Evolutionary conservation across 2,329 filamentous ascomycete species (phyloP).

Genomic region (Fusarium sp.): DNA sequence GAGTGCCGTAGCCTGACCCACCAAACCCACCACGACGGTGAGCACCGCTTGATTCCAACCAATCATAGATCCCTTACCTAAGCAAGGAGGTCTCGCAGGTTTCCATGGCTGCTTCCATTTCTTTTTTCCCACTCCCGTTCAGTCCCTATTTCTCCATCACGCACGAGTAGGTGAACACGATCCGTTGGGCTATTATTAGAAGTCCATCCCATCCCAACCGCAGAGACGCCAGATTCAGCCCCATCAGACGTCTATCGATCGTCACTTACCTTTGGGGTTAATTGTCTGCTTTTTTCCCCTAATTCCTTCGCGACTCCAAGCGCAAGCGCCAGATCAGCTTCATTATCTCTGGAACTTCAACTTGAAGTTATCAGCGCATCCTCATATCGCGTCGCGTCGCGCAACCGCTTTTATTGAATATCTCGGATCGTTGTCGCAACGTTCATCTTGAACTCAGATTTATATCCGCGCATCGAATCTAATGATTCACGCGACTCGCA

Average conservation of each 20-base stretch:
- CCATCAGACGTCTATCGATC: slow-evolving; percentile 44
- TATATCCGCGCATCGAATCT: neutral
- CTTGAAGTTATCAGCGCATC: neutral
- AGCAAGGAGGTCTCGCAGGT: slow-evolving; percentile 29
- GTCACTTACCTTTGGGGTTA: slow-evolving; percentile 8
- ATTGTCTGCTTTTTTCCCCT: slow-evolving; percentile 2
- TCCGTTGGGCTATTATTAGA: slow-evolving; percentile 49
- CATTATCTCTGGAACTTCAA: neutral
- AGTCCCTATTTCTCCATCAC: slow-evolving; percentile 37
- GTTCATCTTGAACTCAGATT: slow-evolving; percentile 9
- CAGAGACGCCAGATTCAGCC: slow-evolving; percentile 49
- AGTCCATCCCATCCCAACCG: slow-evolving; percentile 41
- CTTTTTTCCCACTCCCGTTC: slow-evolving; percentile 40
- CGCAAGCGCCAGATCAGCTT: slow-evolving; percentile 18
- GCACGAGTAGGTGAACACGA: slow-evolving; percentile 46
- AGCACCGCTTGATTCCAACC: slow-evolving; percentile 2
- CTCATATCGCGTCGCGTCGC: slow-evolving; percentile 33
- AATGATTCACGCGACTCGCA: slow-evolving; percentile 29
- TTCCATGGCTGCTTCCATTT: slow-evolving; percentile 44
- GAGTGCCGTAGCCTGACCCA: slow-evolving; percentile 22
- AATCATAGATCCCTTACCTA: slow-evolving; percentile 33
- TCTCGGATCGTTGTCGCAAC: slow-evolving; percentile 14
- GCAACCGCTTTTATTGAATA: slow-evolving; percentile 9
- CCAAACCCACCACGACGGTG: slow-evolving; percentile 26
- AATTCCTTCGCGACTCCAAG: slow-evolving; percentile 8